phyloP scores from a whole-genome alignment of 306 rosid species.

The Prunus armeniaca region DNA sequence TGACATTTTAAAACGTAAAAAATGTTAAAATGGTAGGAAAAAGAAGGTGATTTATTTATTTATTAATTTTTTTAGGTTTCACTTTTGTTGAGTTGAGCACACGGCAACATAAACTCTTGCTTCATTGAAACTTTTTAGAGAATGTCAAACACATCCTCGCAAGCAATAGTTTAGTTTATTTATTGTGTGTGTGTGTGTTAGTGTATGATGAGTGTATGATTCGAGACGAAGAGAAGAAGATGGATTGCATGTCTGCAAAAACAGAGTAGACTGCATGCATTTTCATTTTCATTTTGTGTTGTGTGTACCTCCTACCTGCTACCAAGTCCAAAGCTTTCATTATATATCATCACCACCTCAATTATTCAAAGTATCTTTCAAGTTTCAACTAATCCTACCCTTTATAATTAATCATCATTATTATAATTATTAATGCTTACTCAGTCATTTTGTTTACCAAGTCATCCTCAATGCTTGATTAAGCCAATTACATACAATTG shows the following conservation, averaged over 20 bases:
- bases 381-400: background rate
- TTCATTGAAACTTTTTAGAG: background rate
- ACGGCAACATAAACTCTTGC: background rate
- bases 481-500: background rate
- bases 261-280: background rate
- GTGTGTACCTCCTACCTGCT: background rate
- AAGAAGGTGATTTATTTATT: no score
- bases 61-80: background rate
- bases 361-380: slow-evolving; percentile 15
- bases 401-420: background rate
- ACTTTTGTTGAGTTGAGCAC: background rate
- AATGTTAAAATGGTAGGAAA: background rate
- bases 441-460: slow-evolving; percentile 1
- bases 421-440: background rate
- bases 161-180: background rate
- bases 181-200: no score
- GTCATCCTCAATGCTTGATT: background rate
- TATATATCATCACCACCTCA: background rate
- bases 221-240: background rate
- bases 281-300: background rate
- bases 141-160: slow-evolving; percentile 2
- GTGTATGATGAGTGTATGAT: no score
- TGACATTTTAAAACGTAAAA: background rate
- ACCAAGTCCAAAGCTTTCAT: background rate
- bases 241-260: slow-evolving; percentile 12